Conservation (phyloP, 129 eudicot genomes). For the Tanacetum coccineum region DNA sequence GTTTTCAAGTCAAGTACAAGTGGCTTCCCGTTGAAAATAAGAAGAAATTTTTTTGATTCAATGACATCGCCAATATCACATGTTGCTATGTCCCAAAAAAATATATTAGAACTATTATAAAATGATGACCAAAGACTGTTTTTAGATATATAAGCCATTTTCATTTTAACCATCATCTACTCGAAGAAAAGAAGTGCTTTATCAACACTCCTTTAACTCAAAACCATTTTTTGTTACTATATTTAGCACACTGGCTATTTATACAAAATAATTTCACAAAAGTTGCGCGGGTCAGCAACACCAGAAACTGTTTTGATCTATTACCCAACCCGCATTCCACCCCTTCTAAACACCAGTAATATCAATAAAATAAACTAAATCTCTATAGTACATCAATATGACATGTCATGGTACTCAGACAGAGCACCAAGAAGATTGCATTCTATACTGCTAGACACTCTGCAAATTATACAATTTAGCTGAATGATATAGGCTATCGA, state of each 20-base stretch:
- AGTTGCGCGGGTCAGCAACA: no score
- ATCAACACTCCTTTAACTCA: no score
- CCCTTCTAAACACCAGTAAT: no score
- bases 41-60: background rate
- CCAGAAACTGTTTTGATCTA: no score
- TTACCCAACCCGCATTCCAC: no score
- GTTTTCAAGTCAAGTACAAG: background rate
- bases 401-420: no score
- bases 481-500: background rate
- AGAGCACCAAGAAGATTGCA: background rate
- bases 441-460: background rate
- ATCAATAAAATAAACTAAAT: no score
- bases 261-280: no score
- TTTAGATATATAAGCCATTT: background rate
- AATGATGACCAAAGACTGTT: background rate
- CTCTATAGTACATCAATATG: no score
- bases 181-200: no score
- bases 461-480: background rate
- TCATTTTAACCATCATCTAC: background rate
- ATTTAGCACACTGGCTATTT: no score
- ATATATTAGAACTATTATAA: background rate
- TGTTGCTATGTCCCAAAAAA: slow-evolving; percentile 12
- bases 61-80: background rate
- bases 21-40: background rate
- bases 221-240: no score